These are phyloP conservation scores for Fusarium poae DNA, from an alignment of 2,329 filamentous ascomycete species.

Conservation along the genomic window DNA sequence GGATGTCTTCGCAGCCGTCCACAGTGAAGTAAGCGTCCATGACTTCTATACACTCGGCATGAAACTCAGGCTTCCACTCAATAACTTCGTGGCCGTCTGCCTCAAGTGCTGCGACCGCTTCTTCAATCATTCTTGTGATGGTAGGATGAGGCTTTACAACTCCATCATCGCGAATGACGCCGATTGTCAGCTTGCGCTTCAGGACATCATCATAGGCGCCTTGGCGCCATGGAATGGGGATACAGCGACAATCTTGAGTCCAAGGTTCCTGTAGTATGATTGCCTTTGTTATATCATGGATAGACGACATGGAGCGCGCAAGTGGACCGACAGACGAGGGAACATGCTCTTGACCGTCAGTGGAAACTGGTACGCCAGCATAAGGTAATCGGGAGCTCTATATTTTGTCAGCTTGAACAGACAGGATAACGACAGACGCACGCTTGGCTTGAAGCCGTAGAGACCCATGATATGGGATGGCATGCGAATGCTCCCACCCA, in stretches of 20 bases:
- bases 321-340: constrained; percentile 73
- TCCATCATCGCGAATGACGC: constrained; percentile 64
- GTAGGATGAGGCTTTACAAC: constrained; percentile 69
- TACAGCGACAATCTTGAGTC: constrained; percentile 66
- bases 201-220: constrained; percentile 57
- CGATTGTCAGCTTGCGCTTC: constrained; percentile 62
- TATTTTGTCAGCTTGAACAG: not conserved
- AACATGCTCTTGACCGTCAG: constrained; percentile 73
- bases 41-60: constrained; percentile 67
- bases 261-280: constrained; percentile 64
- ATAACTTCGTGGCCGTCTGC: constrained; percentile 67
- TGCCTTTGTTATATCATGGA: constrained; percentile 63
- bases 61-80: constrained; percentile 64
- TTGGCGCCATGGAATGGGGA: constrained; percentile 67
- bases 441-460: constrained; percentile 48
- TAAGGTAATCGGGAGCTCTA: constrained; percentile 71
- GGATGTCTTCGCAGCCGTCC: constrained; percentile 74
- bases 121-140: constrained; percentile 59
- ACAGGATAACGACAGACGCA: not conserved
- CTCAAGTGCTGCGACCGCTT: constrained; percentile 55
- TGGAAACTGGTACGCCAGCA: constrained; percentile 69
- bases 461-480: constrained; percentile 47
- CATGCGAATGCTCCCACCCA: constrained; percentile 49
- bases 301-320: constrained; percentile 59
- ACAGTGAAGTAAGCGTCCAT: constrained; percentile 73